Conservation (phyloP, 2,329 filamentous ascomycete species). For the Trichoderma arundinaceum region DNA sequence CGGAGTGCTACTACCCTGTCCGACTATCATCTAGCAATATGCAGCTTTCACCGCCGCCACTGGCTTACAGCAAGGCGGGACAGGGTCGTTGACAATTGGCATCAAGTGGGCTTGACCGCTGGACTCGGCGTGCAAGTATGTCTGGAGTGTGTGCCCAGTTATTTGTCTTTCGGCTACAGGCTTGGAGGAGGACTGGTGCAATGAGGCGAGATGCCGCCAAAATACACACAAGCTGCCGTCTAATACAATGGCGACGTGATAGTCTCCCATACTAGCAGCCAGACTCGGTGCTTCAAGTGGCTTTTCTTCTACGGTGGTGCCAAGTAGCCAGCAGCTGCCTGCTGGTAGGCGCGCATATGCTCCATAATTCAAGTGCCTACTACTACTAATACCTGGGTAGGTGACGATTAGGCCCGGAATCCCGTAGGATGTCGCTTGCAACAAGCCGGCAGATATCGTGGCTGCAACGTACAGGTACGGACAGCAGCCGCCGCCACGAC, state of each 20-base stretch:
- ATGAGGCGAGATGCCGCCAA: background rate
- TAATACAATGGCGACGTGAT: background rate
- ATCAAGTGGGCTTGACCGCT: constrained; percentile 21
- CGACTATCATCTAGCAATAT: constrained; percentile 8
- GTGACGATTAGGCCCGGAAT: constrained; percentile 12
- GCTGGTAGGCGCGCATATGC: background rate
- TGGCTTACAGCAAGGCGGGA: constrained; percentile 4
- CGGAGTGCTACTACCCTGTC: background rate
- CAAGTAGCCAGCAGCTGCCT: constrained; percentile 2
- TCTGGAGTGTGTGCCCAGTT: background rate
- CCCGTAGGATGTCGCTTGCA: constrained; percentile 4
- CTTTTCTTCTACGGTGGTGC: no score
- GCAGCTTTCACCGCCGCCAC: constrained; percentile 19
- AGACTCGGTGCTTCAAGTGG: background rate
- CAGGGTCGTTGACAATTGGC: constrained; percentile 10
- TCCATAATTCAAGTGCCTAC: background rate
- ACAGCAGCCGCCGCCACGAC: constrained; percentile 15
- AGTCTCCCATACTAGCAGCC: constrained; percentile 3
- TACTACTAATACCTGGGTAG: constrained; percentile 4
- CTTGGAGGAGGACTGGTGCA: background rate
- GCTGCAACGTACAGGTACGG: background rate
- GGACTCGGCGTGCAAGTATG: constrained; percentile 9
- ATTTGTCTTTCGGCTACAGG: constrained; percentile 1
- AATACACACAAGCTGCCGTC: background rate
- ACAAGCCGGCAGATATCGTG: constrained; percentile 1